Evolutionary conservation across 225 moss, liverwort and hornwort species (phyloP), one percentile per base, ranked within the genome.

Genomic region (Pseudisothecium myosuroides): DNA sequence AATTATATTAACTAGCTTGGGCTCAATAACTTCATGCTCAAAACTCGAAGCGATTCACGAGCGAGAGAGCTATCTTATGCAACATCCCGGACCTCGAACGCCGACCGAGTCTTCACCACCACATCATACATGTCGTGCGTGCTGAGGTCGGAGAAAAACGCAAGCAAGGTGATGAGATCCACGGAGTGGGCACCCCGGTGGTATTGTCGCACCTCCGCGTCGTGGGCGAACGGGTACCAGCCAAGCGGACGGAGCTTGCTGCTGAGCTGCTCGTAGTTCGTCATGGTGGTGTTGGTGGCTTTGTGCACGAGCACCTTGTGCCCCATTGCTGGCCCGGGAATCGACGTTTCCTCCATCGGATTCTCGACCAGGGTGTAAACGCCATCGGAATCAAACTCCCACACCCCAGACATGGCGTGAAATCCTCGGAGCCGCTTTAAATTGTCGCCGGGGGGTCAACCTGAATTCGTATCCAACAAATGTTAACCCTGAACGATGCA

Each of bases 81-180:
- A 28, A 78, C 63, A 73, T 88, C 88, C 16, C 90, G 88, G 52
- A 95, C 95, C 66, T 91, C 80, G 43, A 95, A 95, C 14, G 92
- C 90, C 7, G 90, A 92, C 23, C 88, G 68, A 37, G 90, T 90
- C 91, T 92, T 93, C 11, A 93, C 91, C 19, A 93, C 93, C 68
- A 95, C 85, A 66, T 93, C 95, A 23, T 91, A 93, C 92, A 95
- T 93, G 75, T 95, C 93, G 27, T 89, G 89, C 6, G 90, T 89
- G 61, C 91, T 89, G 16, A 95, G 31, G 29, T 81, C 89, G 62
- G 24, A n/a, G 17, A 94, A 95, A 13, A 49, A 45, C 5, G 77
- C 54, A 45, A 93, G 95, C 83, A 94, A 84, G 45, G 87, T 88
- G 86, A 95, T 37, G 71, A 93, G 88, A 78, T 92, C 81, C 8